Evolutionary conservation across 768 basidiomycete genomes (phyloP).

Genomic region (Pleurotus pulmonarius): DNA sequence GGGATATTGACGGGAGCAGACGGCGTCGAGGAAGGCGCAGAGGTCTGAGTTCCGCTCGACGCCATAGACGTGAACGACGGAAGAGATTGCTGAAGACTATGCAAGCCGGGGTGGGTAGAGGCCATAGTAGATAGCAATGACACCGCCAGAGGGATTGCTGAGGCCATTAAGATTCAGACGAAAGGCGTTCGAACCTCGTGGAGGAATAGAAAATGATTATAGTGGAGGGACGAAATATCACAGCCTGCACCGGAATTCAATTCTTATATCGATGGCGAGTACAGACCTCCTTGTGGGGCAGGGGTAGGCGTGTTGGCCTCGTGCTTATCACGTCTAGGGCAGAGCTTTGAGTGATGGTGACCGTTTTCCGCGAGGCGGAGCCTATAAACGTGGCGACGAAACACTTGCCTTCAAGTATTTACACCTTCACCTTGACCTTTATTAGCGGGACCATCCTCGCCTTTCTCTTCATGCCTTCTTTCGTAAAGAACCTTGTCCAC

Average conservation of each 20-base stretch:
- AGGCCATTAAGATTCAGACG: conserved; percentile 27
- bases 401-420: conserved; percentile 3
- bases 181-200: background rate
- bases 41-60: background rate
- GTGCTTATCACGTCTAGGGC: background rate
- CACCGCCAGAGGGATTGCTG: conserved; percentile 41
- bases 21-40: conserved; percentile 14
- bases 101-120: conserved; percentile 29
- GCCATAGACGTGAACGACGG: background rate
- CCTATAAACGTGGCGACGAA: conserved; percentile 3
- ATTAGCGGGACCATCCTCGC: conserved; percentile 6
- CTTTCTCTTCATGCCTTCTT: conserved; percentile 21
- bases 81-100: conserved; percentile 24
- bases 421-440: background rate
- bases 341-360: background rate
- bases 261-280: conserved; percentile 3
- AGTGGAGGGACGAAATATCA: background rate
- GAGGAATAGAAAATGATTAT: background rate
- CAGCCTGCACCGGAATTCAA: background rate
- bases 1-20: conserved; percentile 14
- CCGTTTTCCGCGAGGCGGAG: background rate
- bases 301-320: conserved; percentile 4
- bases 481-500: conserved; percentile 38
- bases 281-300: background rate
- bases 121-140: conserved; percentile 38